Evolutionary conservation across 2,329 filamentous ascomycete species (phyloP), one percentile per base, ranked within the genome.

Genomic region (Sphaerulina vaccinii): DNA sequence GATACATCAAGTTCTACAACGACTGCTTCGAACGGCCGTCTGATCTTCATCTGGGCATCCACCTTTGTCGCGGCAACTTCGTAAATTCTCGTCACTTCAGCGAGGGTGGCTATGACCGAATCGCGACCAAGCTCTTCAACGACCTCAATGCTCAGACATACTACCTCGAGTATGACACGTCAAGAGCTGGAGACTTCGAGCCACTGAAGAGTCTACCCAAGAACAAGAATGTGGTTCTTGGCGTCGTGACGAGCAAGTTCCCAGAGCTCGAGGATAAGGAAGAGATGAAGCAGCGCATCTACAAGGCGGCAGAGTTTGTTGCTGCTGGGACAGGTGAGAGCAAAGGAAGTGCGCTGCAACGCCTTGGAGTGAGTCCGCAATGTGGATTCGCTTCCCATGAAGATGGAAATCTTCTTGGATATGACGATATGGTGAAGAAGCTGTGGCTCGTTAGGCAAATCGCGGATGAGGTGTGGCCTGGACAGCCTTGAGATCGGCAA

Each of bases 221-320:
- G 60, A 59, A 72, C 63, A 76, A 76, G 64, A 75, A 73, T 47
- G 72, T 75, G 5, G 71, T 76, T 1, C 64, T 76, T 9, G 74
- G 74, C 23, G 73, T 75, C 2, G 68, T 76, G n/a, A 75, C 73
- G 1, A 72, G 68, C 39, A 76, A 76, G 51, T 75, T 75, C 60
- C 68, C 72, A 1, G 62, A 72, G 56, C 66, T 76, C n/a, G 74
- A 76, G 56, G 65, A 74, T 61, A 73, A 75, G 62, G 69, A 74
- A 40, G 70, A 75, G 48, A 75, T 76, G 73, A 69, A 73, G 48
- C 64, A 68, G 16, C 67, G 74, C 8, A 70, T 77, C 15, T 67
- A 73, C 50, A 68, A 71, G 55, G 74, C 74, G 0, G 24, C 24
- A 27, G 24, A 27, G 10, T 10, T 27, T 13, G 27, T 32, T 10